These are phyloP conservation scores for Mycena sanguinolenta DNA, from an alignment of 768 basidiomycete species.

Conservation along the genomic window DNA sequence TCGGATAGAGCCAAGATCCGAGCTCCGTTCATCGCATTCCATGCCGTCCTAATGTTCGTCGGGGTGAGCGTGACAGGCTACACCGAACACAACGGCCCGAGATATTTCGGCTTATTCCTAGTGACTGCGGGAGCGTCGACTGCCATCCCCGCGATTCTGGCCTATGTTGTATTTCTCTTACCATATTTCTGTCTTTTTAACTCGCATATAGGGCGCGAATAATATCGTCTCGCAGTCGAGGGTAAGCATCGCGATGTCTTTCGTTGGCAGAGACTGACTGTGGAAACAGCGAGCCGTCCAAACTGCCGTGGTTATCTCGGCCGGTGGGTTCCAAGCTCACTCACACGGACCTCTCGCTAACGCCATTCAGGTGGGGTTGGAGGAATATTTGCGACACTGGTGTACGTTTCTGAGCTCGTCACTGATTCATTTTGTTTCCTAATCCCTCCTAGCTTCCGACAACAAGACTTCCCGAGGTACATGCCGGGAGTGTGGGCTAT, in stretches of 20 bases:
- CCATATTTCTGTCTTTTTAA: neutral
- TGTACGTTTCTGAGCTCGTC: conserved; percentile 37
- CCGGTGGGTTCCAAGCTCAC: conserved; percentile 26
- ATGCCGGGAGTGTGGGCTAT: conserved; percentile 51
- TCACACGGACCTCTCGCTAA: neutral
- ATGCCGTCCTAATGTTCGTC: conserved; percentile 49
- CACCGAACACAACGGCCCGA: conserved; percentile 43
- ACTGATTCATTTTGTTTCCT: too few species aligned
- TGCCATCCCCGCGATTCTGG: conserved; percentile 52
- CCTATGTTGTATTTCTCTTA: conserved; percentile 48
- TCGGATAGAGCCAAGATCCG: conserved; percentile 52
- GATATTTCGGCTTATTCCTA: conserved; percentile 54
- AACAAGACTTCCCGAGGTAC: conserved; percentile 51
- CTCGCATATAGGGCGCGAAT: conserved; percentile 47
- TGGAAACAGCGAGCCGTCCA: conserved; percentile 50
- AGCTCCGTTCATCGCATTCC: conserved; percentile 49
- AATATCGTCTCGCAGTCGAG: conserved; percentile 53
- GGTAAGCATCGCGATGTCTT: conserved; percentile 17
- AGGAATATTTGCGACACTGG: conserved; percentile 55
- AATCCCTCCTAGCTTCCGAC: conserved; percentile 40
- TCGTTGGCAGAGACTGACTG: neutral
- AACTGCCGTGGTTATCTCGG: conserved; percentile 46
- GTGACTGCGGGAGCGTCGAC: conserved; percentile 51
- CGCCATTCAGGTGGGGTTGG: conserved; percentile 48
- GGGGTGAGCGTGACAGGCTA: conserved; percentile 52